Base-by-base conservation (phyloP, 2,329 filamentous ascomycete species). In the Mariannaea sp. region DNA sequence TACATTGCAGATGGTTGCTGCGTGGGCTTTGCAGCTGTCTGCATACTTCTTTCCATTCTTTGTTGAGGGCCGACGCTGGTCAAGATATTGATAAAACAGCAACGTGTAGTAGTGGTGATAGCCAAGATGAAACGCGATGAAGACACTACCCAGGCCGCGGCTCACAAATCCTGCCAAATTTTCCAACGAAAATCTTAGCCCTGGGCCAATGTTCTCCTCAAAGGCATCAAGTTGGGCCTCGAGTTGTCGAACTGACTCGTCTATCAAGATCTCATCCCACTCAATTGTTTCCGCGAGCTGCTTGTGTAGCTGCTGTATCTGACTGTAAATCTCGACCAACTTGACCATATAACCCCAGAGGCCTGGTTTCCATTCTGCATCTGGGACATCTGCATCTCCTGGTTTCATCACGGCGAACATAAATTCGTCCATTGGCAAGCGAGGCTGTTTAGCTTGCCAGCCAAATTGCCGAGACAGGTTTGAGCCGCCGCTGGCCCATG, bases 51-150 rank as follows among this genome's bases (percentile, higher is more conserved):
- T 65, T 5, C 65, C 62, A 32, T 70, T 71, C 8, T 35, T 51
- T 1, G 65, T 70, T 0, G 57, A 47, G 1, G 66, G 64, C 9
- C 68, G 62, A 1, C 67, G 61, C 12, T 65, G 65, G 29, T 72
- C 70, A 3, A 72, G 61, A 32, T 71, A 71, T 17, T 67, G 67
- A 50, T 71, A 72, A 24, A 66, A 72, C 0, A 72, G 53, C 0
- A 72, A 54, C 7, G 68, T 72, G 6, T 57, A 62, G 44, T 72
- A 72, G 36, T 72, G 69, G 14, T 72, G 66, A 29, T 67, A 70
- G 12, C 70, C 70, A 2, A 72, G 53, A 56, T 72, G 70, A 35
- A 72, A 67, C 16, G 70, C 70, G 1, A 71, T 49, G 36, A 71
- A 72, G 3, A 67, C 59, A 6, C 69, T 62, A 0, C 70, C 70